Percentiles rank a stretch among this genome's conserved stretches.
Evolutionary conservation across 495 filamentous ascomycete species (phyloP).

Genomic region (Filosporella fistucella): DNA sequence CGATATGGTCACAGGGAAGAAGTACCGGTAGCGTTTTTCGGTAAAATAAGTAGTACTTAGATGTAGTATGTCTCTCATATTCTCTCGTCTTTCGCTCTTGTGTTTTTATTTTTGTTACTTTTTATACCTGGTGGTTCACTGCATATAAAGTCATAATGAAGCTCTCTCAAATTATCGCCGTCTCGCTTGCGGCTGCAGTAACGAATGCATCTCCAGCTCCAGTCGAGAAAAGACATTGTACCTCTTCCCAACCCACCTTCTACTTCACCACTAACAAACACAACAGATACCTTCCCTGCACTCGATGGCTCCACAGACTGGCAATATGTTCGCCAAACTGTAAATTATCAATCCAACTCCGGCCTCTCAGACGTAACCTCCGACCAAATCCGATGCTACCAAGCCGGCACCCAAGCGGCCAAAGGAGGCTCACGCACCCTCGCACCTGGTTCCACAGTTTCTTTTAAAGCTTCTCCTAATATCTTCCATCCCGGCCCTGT

Average conservation of each 20-base stretch:
- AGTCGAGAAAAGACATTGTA: neutral
- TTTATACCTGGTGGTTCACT: neutral
- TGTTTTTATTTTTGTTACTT: neutral
- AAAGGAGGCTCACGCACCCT: constrained; percentile 15
- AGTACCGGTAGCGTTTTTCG: too few relatives aligned
- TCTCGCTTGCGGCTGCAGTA: neutral
- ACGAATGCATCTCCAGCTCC: neutral
- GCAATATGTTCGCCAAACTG: neutral
- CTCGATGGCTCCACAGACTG: neutral
- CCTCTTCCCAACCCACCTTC: neutral
- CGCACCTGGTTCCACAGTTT: constrained; percentile 45
- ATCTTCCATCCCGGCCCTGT: constrained; percentile 59
- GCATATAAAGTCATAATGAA: neutral
- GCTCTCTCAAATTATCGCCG: neutral
- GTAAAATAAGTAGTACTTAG: neutral
- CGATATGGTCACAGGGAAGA: too few relatives aligned
- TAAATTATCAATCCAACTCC: neutral
- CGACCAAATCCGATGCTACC: neutral
- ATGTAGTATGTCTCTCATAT: constrained; percentile 15
- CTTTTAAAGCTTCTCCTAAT: constrained; percentile 41
- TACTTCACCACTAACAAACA: neutral
- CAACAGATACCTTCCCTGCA: constrained; percentile 1
- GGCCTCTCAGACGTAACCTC: neutral
- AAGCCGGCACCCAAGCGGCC: neutral
- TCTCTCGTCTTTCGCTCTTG: constrained; percentile 10